Evolutionary conservation across 1,284 basidiomycete species (phyloP).

Genomic region (Leccinum fallax): DNA sequence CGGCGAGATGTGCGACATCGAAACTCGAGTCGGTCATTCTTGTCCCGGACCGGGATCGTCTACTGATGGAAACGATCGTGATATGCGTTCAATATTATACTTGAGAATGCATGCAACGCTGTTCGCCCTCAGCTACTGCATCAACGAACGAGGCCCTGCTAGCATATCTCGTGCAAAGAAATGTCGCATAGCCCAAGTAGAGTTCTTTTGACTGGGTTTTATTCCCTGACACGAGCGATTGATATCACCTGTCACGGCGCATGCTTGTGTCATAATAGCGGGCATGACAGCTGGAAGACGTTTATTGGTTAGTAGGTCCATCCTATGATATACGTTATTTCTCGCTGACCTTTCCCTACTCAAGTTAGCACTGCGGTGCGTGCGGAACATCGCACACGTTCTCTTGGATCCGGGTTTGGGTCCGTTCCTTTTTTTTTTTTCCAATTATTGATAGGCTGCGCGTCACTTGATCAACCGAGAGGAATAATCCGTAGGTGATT

Average conservation of each 20-base stretch:
- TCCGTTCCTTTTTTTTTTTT: neutral
- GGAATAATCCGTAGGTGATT: neutral
- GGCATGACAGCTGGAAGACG: neutral
- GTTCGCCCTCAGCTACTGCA: neutral
- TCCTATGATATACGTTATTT: neutral
- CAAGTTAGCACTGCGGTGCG: neutral
- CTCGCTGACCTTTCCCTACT: neutral
- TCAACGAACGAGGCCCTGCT: neutral
- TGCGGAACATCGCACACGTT: neutral
- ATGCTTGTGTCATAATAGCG: neutral
- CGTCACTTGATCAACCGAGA: neutral
- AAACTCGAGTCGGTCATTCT: neutral
- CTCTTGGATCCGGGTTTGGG: neutral
- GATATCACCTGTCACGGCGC: neutral
- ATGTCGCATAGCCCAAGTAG: neutral
- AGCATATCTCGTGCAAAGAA: neutral
- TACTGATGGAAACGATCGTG: neutral
- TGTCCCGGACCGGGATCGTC: neutral
- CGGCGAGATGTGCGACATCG: neutral
- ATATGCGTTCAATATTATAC: neutral
- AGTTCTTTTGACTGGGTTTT: neutral
- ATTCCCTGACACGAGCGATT: neutral
- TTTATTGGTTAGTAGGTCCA: neutral
- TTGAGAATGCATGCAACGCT: neutral
- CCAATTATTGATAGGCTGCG: neutral